A percentile compares a stretch with the other conserved stretches of the same genome.
Conservation (phyloP, 1,139 yeast genomes). For the Sugiyamaella japonica region DNA sequence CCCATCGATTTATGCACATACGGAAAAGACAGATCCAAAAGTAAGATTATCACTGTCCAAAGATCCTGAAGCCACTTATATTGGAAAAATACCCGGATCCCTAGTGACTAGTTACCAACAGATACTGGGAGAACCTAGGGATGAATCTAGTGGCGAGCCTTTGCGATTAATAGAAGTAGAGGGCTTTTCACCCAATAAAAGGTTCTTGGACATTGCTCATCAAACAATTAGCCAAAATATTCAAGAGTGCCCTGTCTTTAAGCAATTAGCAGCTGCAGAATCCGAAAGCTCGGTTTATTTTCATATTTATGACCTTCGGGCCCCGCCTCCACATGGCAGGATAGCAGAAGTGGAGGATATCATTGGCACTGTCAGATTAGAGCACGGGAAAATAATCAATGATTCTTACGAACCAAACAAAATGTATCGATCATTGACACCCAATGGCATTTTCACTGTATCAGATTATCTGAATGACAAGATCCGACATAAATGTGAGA, state of each 20-base stretch:
- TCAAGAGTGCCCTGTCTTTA: conserved; percentile 56
- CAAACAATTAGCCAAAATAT: conserved; percentile 37
- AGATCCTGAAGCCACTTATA: conserved; percentile 35
- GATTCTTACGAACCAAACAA: conserved; percentile 59
- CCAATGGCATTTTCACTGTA: conserved; percentile 56
- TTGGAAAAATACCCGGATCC: conserved; percentile 24
- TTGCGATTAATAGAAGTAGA: conserved; percentile 17
- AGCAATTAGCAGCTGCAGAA: conserved; percentile 62
- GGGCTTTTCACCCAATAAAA: conserved; percentile 23
- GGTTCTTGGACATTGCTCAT: conserved; percentile 38
- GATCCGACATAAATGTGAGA: conserved; percentile 39
- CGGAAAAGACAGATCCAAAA: conserved; percentile 9
- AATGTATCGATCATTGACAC: conserved; percentile 59
- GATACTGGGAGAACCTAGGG: conserved; percentile 10
- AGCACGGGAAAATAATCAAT: conserved; percentile 51
- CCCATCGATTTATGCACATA: conserved; percentile 27
- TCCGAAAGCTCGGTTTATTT: conserved; percentile 49
- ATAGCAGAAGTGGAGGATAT: conserved; percentile 73
- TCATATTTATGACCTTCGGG: conserved; percentile 74
- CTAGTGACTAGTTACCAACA: conserved; percentile 22
- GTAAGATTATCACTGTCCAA: conserved; percentile 24
- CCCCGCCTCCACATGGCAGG: conserved; percentile 65
- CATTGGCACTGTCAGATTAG: conserved; percentile 68
- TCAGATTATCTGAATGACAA: conserved; percentile 56
- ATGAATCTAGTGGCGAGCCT: conserved; percentile 3